Evolutionary conservation across 768 basidiomycete species (phyloP).

Genomic region (Kwoniella bestiolae): DNA sequence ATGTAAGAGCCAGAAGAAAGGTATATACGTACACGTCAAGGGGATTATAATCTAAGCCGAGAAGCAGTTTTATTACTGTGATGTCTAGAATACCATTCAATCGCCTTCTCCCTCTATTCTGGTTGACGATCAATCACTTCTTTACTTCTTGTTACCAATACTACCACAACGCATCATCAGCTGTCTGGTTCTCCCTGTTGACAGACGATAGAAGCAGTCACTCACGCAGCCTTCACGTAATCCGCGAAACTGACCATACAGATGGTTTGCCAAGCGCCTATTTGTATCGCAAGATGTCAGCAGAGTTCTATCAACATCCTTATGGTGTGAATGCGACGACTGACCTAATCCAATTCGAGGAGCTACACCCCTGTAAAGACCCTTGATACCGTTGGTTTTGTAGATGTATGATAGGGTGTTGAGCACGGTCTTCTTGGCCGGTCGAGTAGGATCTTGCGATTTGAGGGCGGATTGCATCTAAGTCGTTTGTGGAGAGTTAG

Average conservation of each 20-base stretch:
- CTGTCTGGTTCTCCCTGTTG: too few relatives aligned
- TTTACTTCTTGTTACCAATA: constrained; percentile 3
- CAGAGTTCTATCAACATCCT: too few relatives aligned
- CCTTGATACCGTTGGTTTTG: constrained; percentile 93
- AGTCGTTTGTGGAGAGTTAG: too few relatives aligned
- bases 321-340: constrained; percentile 4
- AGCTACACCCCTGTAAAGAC: constrained; percentile 94
- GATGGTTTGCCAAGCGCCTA: constrained; percentile 59
- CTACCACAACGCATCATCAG: not conserved
- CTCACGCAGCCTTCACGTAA: constrained; percentile 74
- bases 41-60: too few relatives aligned
- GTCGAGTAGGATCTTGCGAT: constrained; percentile 72
- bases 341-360: constrained; percentile 89
- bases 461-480: constrained; percentile 99
- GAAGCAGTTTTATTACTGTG: too few relatives aligned
- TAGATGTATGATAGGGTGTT: constrained; percentile 95
- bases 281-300: not conserved
- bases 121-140: too few relatives aligned
- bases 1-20: too few relatives aligned
- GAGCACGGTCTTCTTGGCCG: constrained; percentile 82
- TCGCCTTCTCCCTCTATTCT: too few relatives aligned
- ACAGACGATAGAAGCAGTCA: constrained; percentile 2
- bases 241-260: constrained; percentile 99
- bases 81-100: too few relatives aligned
- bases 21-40: too few relatives aligned